A percentile compares a stretch with the other conserved stretches of the same genome.
Conservation (phyloP, 192 early-diverging fungal genomes). For the Coemansia sp. region DNA sequence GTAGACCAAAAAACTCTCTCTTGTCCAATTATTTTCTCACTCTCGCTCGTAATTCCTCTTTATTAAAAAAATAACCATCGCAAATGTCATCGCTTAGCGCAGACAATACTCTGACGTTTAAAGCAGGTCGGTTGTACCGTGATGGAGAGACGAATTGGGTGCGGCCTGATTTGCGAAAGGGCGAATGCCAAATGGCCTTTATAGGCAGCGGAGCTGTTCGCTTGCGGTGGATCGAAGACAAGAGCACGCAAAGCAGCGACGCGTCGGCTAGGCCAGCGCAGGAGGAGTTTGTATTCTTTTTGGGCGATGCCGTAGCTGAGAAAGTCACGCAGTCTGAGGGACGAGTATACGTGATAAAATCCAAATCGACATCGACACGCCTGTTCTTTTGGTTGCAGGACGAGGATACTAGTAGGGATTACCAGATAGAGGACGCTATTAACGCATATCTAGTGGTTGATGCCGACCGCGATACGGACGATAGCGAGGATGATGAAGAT, state of each 20-base stretch:
- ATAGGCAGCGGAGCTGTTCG: conserved; percentile 75
- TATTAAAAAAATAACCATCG: neutral
- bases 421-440: conserved; percentile 58
- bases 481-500: conserved; percentile 13
- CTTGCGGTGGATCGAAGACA: conserved; percentile 77
- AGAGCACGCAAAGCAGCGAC: conserved; percentile 43
- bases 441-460: conserved; percentile 62
- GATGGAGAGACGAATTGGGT: conserved; percentile 69
- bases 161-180: conserved; percentile 74
- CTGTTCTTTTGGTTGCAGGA: conserved; percentile 88
- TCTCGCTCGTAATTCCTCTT: neutral
- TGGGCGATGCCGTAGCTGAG: conserved; percentile 74
- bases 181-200: conserved; percentile 46
- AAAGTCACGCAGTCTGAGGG: conserved; percentile 59
- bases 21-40: neutral
- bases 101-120: conserved; percentile 55
- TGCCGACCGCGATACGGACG: conserved; percentile 15
- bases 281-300: conserved; percentile 76
- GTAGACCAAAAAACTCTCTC: too few species aligned
- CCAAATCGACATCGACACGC: conserved; percentile 76
- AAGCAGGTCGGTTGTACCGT: conserved; percentile 70
- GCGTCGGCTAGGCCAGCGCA: neutral
- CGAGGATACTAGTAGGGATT: conserved; percentile 62
- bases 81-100: neutral
- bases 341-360: conserved; percentile 81